Evolutionary conservation across 306 rosid genomes (phyloP), one percentile per base, ranked within the genome.

Genomic region (Quercus gilva): DNA sequence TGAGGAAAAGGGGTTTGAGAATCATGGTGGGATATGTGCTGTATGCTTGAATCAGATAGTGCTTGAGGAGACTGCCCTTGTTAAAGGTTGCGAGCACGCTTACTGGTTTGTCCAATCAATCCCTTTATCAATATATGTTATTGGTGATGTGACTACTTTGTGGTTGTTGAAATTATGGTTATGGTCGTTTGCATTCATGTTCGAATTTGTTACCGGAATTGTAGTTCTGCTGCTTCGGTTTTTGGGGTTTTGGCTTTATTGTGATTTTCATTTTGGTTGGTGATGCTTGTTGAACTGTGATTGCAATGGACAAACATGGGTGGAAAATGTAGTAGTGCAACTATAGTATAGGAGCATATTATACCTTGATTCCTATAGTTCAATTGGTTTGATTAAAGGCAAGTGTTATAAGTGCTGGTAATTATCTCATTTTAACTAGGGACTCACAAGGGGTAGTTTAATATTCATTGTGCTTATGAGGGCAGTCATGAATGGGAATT

Each of bases 41-140:
- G 90, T 94, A 52, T 90, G 98, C 56, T 86, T 94, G 81, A 88
- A 94, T 75, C 77, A 84, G 74, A 95, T 95, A 60, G 74, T 74
- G 63, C 93, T 92, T 14, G 91, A 85, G 79, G 98, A 95, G 77
- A 93, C 93, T 41, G 97, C 99, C 55, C 87, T 92, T 28, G 88
- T 94, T 61, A 91, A 91, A 89, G 97, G 95, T 80, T 94, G 98
- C 92, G 97, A 94, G 91, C 98, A 94, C 79, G 96, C 95, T n/a
- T 94, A 94, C 91, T 91, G 98, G 97, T 94, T 82, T 76, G 91
- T 92, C 87, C 74, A 55, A 83, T 43, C 73, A 7, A 64, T 81
- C 83, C 80, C 76, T 82, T 23, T 19, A 5, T 6, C 58, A 52
- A 3, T 71, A 65, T 18, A 1, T 74, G 55, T 80, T 33, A 0